A percentile compares a stretch with the other conserved stretches of the same genome.
Evolutionary conservation across 805 yeast genomes (phyloP).

Genomic region (Ogataea allantospora): DNA sequence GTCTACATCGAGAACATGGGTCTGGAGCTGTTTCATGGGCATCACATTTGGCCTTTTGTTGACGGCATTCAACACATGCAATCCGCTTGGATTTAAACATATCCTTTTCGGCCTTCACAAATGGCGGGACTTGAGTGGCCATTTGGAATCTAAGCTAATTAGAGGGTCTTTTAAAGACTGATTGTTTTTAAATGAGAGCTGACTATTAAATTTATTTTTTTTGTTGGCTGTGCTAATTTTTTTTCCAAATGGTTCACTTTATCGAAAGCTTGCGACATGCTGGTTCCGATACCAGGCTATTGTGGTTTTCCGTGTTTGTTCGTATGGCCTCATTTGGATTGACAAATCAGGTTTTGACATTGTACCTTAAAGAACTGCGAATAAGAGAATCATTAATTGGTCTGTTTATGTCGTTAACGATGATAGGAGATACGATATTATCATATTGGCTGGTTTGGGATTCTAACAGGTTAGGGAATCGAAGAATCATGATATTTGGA

Average conservation of each 20-base stretch:
- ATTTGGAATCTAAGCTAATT: neutral
- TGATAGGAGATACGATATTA: constrained; percentile 73
- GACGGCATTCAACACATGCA: constrained; percentile 96
- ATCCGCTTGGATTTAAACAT: constrained; percentile 46
- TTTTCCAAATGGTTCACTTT: constrained; percentile 33
- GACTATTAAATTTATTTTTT: neutral
- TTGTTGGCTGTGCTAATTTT: constrained; percentile 1
- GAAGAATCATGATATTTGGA: constrained; percentile 62
- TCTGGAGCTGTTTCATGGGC: constrained; percentile 72
- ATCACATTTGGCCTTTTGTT: constrained; percentile 90
- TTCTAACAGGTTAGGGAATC: constrained; percentile 69
- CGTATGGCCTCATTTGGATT: constrained; percentile 75
- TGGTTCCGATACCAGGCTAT: constrained; percentile 52
- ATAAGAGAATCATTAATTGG: constrained; percentile 64
- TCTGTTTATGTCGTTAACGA: constrained; percentile 74
- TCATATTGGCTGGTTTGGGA: constrained; percentile 74
- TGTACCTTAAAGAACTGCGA: constrained; percentile 56
- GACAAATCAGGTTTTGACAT: constrained; percentile 74
- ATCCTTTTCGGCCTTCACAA: constrained; percentile 4
- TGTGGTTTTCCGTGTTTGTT: constrained; percentile 68
- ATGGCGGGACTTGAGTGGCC: neutral
- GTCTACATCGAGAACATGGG: constrained; percentile 80
- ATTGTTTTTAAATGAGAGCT: neutral
- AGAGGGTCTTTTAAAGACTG: no score
- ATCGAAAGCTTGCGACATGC: constrained; percentile 34